Percentiles rank a stretch among this genome's conserved stretches.
Evolutionary conservation across 139 green algal species (phyloP).

Genomic region (Deuterostichococcus epilithicus): DNA sequence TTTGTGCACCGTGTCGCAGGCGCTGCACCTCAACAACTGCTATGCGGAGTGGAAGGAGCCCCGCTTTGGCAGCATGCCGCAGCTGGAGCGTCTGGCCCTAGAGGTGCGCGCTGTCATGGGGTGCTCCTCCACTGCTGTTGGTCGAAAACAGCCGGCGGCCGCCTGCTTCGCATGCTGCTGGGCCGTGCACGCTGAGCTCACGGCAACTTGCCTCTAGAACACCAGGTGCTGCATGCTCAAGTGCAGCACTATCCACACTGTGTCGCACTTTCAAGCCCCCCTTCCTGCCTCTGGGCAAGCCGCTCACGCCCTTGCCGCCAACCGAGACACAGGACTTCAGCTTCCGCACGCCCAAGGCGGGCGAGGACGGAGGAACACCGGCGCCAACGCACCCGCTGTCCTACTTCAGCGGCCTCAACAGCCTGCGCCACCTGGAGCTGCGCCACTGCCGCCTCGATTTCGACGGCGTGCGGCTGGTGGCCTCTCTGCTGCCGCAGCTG

Average conservation of each 20-base stretch:
- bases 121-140: too few species aligned
- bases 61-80: background rate
- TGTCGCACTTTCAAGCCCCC: too few species aligned
- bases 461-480: background rate
- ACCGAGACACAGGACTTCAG: background rate
- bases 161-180: too few species aligned
- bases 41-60: background rate
- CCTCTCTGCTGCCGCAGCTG: background rate
- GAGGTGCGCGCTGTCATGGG: background rate
- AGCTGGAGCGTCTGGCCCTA: background rate
- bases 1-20: too few species aligned
- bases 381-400: background rate
- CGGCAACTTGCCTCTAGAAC: too few species aligned
- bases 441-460: background rate
- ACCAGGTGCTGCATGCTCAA: too few species aligned
- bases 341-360: background rate
- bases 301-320: background rate
- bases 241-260: too few species aligned
- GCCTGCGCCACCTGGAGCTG: background rate
- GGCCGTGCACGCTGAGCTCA: too few species aligned
- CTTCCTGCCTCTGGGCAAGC: too few species aligned
- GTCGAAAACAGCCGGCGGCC: too few species aligned
- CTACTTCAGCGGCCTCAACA: background rate
- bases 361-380: background rate
- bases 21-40: background rate